These are phyloP conservation scores for Torrubiellomyces zombiae DNA, from an alignment of 2,329 filamentous ascomycete species.

Conservation along the genomic window DNA sequence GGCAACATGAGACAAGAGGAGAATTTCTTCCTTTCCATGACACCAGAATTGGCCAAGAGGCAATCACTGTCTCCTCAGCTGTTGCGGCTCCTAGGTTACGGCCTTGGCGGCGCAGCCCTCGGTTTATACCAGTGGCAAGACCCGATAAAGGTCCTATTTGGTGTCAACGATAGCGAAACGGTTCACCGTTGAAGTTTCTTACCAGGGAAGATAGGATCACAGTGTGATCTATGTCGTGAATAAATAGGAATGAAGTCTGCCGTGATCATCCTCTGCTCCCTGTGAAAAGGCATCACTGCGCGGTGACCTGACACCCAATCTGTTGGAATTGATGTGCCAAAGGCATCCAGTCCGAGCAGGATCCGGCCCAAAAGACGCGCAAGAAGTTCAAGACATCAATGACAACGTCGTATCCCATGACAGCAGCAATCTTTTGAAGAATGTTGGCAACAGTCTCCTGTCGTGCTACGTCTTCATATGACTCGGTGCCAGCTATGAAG, in stretches of 20 bases:
- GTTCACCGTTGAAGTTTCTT: too few relatives aligned
- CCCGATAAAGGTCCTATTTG: conserved; percentile 19
- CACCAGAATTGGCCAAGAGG: conserved; percentile 12
- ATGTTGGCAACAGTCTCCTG: conserved; percentile 7
- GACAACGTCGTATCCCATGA: conserved; percentile 10
- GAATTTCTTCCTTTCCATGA: conserved; percentile 16
- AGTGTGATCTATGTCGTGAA: background rate
- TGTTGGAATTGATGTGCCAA: conserved; percentile 9
- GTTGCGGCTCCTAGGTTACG: conserved; percentile 16
- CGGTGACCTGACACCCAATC: conserved; percentile 9
- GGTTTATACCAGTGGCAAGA: conserved; percentile 20
- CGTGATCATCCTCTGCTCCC: background rate
- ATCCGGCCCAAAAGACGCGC: conserved; percentile 10
- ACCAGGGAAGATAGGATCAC: conserved; percentile 8
- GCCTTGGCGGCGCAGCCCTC: conserved; percentile 15
- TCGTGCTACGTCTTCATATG: conserved; percentile 7
- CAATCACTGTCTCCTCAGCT: conserved; percentile 15
- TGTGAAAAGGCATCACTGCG: conserved; percentile 6
- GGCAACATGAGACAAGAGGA: conserved; percentile 16
- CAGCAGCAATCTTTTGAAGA: conserved; percentile 6
- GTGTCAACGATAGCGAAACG: conserved; percentile 19
- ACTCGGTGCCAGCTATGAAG: conserved; percentile 13
- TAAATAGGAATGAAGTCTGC: background rate
- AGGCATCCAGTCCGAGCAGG: conserved; percentile 10
- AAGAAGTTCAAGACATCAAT: conserved; percentile 10